Conservation (phyloP, 1,139 yeast genomes). For the Entelexis paramagnoliae region DNA sequence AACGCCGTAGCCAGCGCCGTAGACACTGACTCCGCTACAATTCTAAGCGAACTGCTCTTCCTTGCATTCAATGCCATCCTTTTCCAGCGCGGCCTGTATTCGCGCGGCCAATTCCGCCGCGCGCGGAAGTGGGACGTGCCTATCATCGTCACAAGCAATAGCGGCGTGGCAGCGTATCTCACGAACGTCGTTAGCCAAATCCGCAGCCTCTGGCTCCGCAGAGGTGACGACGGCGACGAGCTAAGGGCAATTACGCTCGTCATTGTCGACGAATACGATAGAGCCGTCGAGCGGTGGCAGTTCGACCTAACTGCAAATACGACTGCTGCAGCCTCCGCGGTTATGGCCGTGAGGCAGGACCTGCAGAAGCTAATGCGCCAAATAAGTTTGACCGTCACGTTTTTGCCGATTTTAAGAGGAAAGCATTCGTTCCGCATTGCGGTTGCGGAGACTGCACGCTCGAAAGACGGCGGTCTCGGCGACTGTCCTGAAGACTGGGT, state of each 20-base stretch:
- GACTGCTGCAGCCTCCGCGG: constrained; percentile 26
- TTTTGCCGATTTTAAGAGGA: constrained; percentile 62
- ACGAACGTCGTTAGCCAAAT: constrained; percentile 61
- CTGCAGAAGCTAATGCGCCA: constrained; percentile 82
- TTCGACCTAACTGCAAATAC: constrained; percentile 45
- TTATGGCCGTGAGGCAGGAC: constrained; percentile 49
- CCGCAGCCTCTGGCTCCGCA: constrained; percentile 59
- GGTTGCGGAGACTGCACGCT: constrained; percentile 33
- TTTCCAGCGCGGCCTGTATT: constrained; percentile 85
- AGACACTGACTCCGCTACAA: not conserved
- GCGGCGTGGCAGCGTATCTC: constrained; percentile 64
- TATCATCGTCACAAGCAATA: constrained; percentile 61
- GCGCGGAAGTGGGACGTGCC: constrained; percentile 76
- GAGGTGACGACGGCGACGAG: not conserved
- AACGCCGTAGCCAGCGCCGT: no score
- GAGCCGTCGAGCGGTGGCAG: constrained; percentile 78
- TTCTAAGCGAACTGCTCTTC: constrained; percentile 31
- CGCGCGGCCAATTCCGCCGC: constrained; percentile 72
- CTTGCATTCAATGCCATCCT: constrained; percentile 64
- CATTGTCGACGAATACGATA: constrained; percentile 56
- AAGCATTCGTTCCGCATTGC: constrained; percentile 76
- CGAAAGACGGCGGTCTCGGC: not conserved
- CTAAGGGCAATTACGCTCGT: constrained; percentile 48
- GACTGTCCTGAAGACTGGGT: constrained; percentile 74
- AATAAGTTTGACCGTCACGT: constrained; percentile 78